A percentile compares a stretch with the other conserved stretches of the same genome.
These are phyloP conservation scores for Parathielavia hyrcaniae DNA, from an alignment of 495 filamentous ascomycete genomes.

Conservation along the genomic window DNA sequence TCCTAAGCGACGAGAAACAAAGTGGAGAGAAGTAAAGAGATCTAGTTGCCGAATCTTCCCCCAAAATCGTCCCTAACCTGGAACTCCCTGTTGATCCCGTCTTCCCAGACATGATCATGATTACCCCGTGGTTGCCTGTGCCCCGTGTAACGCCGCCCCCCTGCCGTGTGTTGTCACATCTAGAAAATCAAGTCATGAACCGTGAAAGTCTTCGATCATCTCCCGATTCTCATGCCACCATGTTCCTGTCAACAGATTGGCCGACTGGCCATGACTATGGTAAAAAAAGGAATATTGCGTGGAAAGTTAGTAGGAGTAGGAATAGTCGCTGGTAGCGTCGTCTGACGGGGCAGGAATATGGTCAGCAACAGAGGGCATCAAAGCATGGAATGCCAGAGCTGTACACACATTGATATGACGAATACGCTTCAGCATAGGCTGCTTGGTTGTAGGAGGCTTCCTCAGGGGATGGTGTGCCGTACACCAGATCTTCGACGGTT, in stretches of 20 bases:
- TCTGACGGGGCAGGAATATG: background rate
- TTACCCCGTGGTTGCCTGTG: background rate
- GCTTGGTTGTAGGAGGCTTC: slow-evolving; percentile 1
- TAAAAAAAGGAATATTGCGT: no score
- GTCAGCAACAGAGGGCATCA: background rate
- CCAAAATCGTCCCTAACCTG: no score
- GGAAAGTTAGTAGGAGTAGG: background rate
- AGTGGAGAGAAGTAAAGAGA: background rate
- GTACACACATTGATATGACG: slow-evolving; percentile 3
- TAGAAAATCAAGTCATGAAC: background rate
- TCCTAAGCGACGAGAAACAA: no score
- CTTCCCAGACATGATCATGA: no score
- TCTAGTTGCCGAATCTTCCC: background rate
- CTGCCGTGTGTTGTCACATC: slow-evolving; percentile 2
- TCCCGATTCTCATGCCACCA: background rate
- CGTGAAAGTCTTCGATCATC: background rate
- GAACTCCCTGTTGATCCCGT: no score
- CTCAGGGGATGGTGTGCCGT: slow-evolving; percentile 24
- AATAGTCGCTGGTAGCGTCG: background rate
- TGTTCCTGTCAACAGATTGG: background rate
- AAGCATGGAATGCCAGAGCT: background rate
- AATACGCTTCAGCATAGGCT: slow-evolving; percentile 2
- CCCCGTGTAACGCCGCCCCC: background rate
- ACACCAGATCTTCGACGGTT: slow-evolving; percentile 27
- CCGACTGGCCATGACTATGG: no score